These are phyloP conservation scores for Solanum etuberosum DNA, from an alignment of 257 asterid species.

Conservation along the genomic window DNA sequence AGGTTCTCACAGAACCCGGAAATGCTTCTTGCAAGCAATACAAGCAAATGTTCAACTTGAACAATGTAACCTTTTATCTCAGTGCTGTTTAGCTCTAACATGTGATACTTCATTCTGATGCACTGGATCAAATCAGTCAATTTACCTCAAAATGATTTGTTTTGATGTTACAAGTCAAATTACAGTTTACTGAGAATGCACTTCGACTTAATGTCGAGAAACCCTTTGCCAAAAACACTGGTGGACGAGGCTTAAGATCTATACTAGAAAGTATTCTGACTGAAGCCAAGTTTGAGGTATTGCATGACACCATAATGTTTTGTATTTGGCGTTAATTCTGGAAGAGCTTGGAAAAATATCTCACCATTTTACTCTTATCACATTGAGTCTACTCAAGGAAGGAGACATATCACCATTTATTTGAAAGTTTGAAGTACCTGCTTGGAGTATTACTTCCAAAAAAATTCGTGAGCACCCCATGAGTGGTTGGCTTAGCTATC, in stretches of 20 bases:
- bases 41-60: slow-evolving; percentile 77
- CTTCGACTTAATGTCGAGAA: slow-evolving; percentile 61
- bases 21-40: slow-evolving; percentile 88
- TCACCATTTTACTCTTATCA: not conserved
- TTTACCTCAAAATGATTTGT: not conserved
- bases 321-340: not conserved
- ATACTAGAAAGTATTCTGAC: too few species aligned
- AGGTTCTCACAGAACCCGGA: slow-evolving; percentile 81
- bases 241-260: slow-evolving; percentile 67
- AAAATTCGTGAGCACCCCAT: not conserved
- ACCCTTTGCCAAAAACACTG: slow-evolving; percentile 65
- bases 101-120: not conserved
- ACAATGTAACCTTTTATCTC: slow-evolving; percentile 36
- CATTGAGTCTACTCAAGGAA: not conserved
- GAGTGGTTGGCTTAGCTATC: not conserved
- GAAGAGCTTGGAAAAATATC: not conserved
- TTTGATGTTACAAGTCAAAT: slow-evolving; percentile 30
- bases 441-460: not conserved
- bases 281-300: too few species aligned
- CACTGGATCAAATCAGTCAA: not conserved
- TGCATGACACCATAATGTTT: too few species aligned
- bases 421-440: not conserved
- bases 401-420: not conserved
- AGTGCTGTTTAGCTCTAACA: not conserved
- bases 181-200: slow-evolving; percentile 57